phyloP scores from a whole-genome alignment of 2,329 filamentous ascomycete genomes.

The Penicillium corylophilum region DNA sequence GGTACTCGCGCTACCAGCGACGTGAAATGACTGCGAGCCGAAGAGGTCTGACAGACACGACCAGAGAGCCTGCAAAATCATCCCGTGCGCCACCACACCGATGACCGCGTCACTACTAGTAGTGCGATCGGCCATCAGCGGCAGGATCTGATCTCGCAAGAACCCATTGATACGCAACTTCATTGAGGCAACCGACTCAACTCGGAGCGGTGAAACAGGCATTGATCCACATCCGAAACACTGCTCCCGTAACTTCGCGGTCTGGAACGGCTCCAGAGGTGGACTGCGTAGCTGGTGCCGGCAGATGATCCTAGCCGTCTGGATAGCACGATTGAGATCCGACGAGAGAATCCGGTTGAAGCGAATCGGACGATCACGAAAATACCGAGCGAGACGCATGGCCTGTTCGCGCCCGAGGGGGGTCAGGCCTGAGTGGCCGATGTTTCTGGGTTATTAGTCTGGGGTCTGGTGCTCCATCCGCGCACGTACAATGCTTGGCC shows the following conservation, averaged over 20 bases:
- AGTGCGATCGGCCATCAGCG: slow-evolving; percentile 48
- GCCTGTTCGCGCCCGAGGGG: slow-evolving; percentile 78
- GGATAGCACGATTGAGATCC: slow-evolving; percentile 69
- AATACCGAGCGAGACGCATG: slow-evolving; percentile 65
- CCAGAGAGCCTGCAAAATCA: slow-evolving; percentile 71
- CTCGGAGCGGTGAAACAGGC: background rate
- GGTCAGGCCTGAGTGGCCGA: slow-evolving; percentile 75
- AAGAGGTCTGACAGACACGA: slow-evolving; percentile 61
- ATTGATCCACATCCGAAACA: slow-evolving; percentile 28
- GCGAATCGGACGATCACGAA: slow-evolving; percentile 63
- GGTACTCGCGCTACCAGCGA: slow-evolving; percentile 39
- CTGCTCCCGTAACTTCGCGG: slow-evolving; percentile 36
- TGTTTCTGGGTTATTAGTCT: slow-evolving; percentile 21
- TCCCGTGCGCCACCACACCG: slow-evolving; percentile 76
- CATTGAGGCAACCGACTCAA: slow-evolving; percentile 66
- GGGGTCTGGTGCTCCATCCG: background rate
- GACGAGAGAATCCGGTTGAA: slow-evolving; percentile 74
- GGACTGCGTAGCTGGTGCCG: slow-evolving; percentile 6
- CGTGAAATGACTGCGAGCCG: slow-evolving; percentile 44
- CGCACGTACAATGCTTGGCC: slow-evolving; percentile 46
- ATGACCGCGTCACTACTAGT: slow-evolving; percentile 44
- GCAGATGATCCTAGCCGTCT: slow-evolving; percentile 34
- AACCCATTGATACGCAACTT: slow-evolving; percentile 63
- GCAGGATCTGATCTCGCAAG: slow-evolving; percentile 61
- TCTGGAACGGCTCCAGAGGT: slow-evolving; percentile 9